Percentiles rank a stretch among this genome's conserved stretches.
These are phyloP conservation scores for Coelastrella sp. DNA, from an alignment of 139 green algal genomes.

Conservation along the genomic window DNA sequence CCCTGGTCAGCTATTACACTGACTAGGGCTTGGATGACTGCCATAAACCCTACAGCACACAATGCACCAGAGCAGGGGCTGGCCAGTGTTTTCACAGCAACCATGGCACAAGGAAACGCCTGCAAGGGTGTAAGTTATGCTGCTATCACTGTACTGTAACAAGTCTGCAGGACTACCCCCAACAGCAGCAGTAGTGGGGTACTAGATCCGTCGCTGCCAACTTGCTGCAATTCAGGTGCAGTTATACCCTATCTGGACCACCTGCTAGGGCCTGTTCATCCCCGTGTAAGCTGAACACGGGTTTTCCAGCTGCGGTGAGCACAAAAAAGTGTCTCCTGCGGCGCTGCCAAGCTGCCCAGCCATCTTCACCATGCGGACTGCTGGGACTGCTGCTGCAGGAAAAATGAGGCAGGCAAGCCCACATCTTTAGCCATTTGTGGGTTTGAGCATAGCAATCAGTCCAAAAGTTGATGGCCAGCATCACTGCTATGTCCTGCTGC, in stretches of 20 bases:
- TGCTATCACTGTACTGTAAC: too few relatives aligned
- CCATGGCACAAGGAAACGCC: too few relatives aligned
- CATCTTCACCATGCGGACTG: constrained; percentile 11
- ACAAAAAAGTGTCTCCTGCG: constrained; percentile 82
- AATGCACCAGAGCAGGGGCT: too few relatives aligned
- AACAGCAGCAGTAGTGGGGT: too few relatives aligned
- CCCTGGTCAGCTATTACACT: constrained; percentile 67
- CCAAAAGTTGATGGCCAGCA: too few relatives aligned
- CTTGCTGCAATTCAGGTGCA: not conserved
- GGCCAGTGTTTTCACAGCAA: too few relatives aligned
- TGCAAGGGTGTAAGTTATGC: too few relatives aligned
- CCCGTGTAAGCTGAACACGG: constrained; percentile 79
- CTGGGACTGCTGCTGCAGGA: constrained; percentile 5
- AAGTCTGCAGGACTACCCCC: too few relatives aligned
- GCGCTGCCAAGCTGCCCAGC: constrained; percentile 48
- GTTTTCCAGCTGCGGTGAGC: constrained; percentile 82
- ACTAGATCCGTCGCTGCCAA: too few relatives aligned
- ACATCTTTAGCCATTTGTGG: too few relatives aligned
- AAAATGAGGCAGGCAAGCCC: not conserved
- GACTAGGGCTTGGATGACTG: constrained; percentile 75
- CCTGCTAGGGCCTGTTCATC: constrained; percentile 77
- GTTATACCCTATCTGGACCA: not conserved
- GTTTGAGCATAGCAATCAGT: too few relatives aligned
- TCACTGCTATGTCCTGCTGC: too few relatives aligned
- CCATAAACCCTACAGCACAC: constrained; percentile 65